Evolutionary conservation across 1,284 basidiomycete species (phyloP).

Genomic region (Trichosporon sp.): DNA sequence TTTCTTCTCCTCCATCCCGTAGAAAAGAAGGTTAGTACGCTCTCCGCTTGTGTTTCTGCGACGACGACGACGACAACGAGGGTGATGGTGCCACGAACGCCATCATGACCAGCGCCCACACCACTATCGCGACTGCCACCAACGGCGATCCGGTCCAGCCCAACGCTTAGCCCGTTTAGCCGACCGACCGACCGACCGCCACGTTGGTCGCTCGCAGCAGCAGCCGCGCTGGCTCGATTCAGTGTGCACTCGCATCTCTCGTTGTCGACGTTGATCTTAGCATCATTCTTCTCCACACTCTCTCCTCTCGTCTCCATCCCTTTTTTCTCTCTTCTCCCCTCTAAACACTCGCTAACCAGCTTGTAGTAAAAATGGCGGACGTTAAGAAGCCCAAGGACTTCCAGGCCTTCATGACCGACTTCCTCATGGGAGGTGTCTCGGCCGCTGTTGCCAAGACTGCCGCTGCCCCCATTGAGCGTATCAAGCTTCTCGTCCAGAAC

Average conservation of each 20-base stretch:
- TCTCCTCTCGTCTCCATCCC: background rate
- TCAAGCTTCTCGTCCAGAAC: conserved; percentile 96
- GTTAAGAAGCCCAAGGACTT: conserved; percentile 48
- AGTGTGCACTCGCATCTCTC: background rate
- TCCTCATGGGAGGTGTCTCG: conserved; percentile 50
- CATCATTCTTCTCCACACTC: background rate
- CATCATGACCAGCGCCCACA: background rate
- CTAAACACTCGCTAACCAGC: conserved; percentile 8
- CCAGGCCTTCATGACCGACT: conserved; percentile 48
- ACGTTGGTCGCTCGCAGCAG: background rate
- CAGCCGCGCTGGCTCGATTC: background rate
- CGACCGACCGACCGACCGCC: no score
- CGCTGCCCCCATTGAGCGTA: conserved; percentile 97
- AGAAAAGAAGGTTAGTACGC: conserved; percentile 14
- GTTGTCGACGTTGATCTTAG: no score
- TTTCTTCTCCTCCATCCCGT: conserved; percentile 14
- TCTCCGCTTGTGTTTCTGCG: background rate
- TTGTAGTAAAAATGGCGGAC: conserved; percentile 37
- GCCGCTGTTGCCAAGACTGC: conserved; percentile 91
- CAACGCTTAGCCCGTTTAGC: no score
- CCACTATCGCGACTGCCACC: no score
- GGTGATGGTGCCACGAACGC: background rate
- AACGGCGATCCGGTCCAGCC: no score
- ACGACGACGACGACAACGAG: conserved; percentile 5
- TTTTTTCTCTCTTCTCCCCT: background rate